Evolutionary conservation across 2,329 filamentous ascomycete genomes (phyloP), one percentile per base, ranked within the genome.

Genomic region (Aurifilum marmelostoma): DNA sequence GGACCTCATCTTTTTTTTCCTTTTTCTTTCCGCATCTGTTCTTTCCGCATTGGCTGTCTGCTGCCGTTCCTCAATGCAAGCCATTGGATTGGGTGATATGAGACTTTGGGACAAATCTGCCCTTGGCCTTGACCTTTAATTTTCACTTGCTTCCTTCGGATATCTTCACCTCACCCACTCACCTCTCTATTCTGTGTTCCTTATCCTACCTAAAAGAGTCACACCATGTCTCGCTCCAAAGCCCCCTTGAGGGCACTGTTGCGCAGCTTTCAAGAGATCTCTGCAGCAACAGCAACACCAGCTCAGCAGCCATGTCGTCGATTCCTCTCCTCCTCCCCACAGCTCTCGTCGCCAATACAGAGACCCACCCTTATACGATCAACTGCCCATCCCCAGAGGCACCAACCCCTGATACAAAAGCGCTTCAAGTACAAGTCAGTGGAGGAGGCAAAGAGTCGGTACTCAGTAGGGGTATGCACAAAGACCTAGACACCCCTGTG

Each of bases 361-460:
- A 68, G 75, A 52, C 75, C 75, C 54, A 73, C 72, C 2, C 65
- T 74, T 27, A 61, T 72, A 29, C 70, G 67, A 67, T 56, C 70
- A 37, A 61, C 71, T 56, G 29, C 66, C 27, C 66, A 63, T 32
- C 60, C 68, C 41, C 71, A 74, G 54, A 66, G 69, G 41, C 72
- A 70, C 56, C 75, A 76, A 72, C 74, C 76, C 66, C 65, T 75
- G 69, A 73, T 77, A 67, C 80, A 82, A 71, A 76, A 80, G 69
- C 76, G 81, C 43, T 79, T 77, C 69, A 81, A 80, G 64, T 81
- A 76, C 74, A 87, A 85, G 78, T 87, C 87, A 11, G 83, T 88
- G 32, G 86, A 88, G 74, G 83, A 89, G 79, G 85, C 85, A 61
- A 87, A 85, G 79, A 88, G 85, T 77, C 80, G 86, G 72, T 84